Conservation (phyloP, 225 moss, liverwort and hornwort genomes). For the Marchantia polymorpha region DNA sequence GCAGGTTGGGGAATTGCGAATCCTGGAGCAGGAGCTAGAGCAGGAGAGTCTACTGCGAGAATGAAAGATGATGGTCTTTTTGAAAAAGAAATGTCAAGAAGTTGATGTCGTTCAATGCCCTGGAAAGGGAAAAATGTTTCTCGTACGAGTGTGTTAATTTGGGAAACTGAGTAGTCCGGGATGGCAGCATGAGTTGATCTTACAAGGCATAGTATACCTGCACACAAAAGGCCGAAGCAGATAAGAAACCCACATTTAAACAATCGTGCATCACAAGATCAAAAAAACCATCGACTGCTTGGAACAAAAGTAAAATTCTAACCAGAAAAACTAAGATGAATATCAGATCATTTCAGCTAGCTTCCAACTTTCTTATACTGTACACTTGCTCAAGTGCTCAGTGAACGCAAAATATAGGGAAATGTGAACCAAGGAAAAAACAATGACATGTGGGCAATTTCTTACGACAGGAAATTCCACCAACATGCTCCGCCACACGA, state of each 20-base stretch:
- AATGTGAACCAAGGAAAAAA: no score
- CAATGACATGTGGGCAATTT: no score
- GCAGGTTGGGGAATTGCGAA: neutral
- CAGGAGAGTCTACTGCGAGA: constrained; percentile 9
- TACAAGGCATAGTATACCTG: constrained; percentile 28
- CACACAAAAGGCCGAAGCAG: neutral
- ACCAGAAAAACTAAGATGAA: no score
- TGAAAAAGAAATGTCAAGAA: constrained; percentile 11
- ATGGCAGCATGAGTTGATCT: constrained; percentile 15
- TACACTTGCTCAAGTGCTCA: no score
- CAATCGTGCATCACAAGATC: neutral
- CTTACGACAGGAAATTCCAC: no score
- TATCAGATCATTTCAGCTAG: no score
- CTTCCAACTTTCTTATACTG: no score
- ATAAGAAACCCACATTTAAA: neutral
- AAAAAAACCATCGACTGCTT: neutral
- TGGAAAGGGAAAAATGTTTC: constrained; percentile 2
- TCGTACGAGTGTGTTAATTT: neutral
- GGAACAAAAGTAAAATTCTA: neutral
- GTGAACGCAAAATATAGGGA: no score
- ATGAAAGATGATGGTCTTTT: neutral
- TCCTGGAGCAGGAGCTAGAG: neutral
- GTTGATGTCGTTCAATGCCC: constrained; percentile 18
- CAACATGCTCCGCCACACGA: no score
- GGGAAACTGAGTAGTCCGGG: constrained; percentile 11